phyloP scores from a whole-genome alignment of 257 asterid species.

The Salvia hispanica region DNA sequence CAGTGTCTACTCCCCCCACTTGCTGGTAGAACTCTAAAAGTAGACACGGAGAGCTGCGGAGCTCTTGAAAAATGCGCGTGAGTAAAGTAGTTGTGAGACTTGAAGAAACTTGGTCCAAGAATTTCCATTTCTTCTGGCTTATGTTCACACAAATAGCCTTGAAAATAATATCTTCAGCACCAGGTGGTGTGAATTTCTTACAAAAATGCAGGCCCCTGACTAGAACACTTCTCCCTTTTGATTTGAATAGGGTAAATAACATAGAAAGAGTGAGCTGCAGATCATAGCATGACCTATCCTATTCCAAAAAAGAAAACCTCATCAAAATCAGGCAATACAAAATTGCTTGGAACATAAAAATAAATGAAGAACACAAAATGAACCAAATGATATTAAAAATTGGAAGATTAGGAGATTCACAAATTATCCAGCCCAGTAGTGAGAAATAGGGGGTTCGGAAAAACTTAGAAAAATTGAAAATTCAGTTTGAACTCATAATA shows the following conservation, averaged over 20 bases:
- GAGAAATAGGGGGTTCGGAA: background rate
- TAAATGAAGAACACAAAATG: too few relatives aligned
- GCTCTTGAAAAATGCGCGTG: slow-evolving; percentile 59
- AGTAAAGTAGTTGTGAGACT: slow-evolving; percentile 45
- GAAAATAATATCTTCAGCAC: slow-evolving; percentile 61
- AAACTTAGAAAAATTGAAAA: too few relatives aligned
- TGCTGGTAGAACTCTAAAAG: slow-evolving; percentile 54
- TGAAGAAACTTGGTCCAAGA: slow-evolving; percentile 54
- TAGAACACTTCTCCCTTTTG: slow-evolving; percentile 44
- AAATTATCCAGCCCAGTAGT: background rate
- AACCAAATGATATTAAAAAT: background rate
- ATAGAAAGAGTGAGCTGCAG: slow-evolving; percentile 47
- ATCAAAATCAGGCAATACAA: slow-evolving; percentile 13
- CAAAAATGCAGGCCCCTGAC: slow-evolving; percentile 58
- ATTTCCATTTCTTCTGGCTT: slow-evolving; percentile 75
- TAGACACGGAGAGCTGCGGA: slow-evolving; percentile 50
- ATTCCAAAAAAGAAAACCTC: slow-evolving; percentile 4
- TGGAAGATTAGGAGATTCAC: background rate
- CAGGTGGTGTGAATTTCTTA: slow-evolving; percentile 49
- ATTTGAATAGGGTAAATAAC: slow-evolving; percentile 53
- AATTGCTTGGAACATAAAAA: background rate
- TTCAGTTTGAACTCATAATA: too few relatives aligned
- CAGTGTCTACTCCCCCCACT: slow-evolving; percentile 37
- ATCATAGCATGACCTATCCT: slow-evolving; percentile 32
- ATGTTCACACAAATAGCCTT: slow-evolving; percentile 66